These are phyloP conservation scores for Apiosordaria backusii DNA, from an alignment of 495 filamentous ascomycete species.

Conservation along the genomic window DNA sequence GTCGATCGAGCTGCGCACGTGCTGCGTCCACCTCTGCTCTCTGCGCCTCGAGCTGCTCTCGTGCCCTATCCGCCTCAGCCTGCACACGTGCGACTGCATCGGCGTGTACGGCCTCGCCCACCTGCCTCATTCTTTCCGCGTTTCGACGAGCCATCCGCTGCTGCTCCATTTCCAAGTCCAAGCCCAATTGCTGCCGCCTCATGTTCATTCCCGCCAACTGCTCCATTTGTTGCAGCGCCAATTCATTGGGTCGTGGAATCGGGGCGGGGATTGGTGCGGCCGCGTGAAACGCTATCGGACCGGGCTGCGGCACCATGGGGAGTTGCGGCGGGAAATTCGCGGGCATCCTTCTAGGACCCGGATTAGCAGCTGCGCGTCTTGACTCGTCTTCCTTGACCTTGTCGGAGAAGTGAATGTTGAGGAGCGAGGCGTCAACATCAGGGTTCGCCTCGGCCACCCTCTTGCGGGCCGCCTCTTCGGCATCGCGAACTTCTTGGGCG, in stretches of 20 bases:
- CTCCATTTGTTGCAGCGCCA: too few species aligned
- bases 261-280: too few species aligned
- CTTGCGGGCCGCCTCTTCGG: slow-evolving; percentile 58
- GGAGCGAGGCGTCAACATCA: slow-evolving; percentile 51
- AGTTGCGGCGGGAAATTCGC: background rate
- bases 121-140: too few species aligned
- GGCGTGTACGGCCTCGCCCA: too few species aligned
- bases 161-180: background rate
- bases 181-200: too few species aligned
- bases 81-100: too few species aligned
- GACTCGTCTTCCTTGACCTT: slow-evolving; percentile 44
- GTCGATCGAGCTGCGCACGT: background rate
- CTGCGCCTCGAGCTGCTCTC: background rate
- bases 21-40: background rate
- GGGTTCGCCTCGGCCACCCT: slow-evolving; percentile 58
- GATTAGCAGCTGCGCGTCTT: slow-evolving; percentile 11
- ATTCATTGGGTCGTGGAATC: too few species aligned
- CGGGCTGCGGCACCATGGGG: too few species aligned
- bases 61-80: background rate
- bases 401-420: slow-evolving; percentile 59
- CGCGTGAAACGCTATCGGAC: background rate
- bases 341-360: background rate
- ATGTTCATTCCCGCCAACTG: background rate
- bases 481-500: slow-evolving; percentile 60
- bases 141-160: background rate